Evolutionary conservation across 257 asterid genomes (phyloP).

Genomic region (Gentiana dahurica): DNA sequence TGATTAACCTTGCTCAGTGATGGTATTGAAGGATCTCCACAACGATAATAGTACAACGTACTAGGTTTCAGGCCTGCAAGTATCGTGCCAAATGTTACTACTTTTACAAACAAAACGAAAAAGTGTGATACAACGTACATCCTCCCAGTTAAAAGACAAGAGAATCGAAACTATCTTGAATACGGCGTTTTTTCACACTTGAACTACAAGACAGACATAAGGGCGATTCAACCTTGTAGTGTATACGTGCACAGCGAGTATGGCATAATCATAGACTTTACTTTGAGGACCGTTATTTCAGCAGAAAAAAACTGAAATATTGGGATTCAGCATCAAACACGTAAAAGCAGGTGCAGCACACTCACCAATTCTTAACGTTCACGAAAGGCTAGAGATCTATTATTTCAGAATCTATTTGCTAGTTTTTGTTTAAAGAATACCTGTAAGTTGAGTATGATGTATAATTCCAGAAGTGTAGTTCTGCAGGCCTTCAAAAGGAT

Average conservation of each 20-base stretch:
- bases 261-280: no score
- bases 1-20: slow-evolving; percentile 54
- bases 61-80: slow-evolving; percentile 54
- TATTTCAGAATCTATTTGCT: background rate
- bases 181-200: no score
- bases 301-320: no score
- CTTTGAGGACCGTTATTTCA: no score
- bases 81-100: no score
- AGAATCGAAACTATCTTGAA: background rate
- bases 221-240: no score
- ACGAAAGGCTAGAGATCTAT: background rate
- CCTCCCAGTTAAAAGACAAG: background rate
- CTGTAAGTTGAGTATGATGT: slow-evolving; percentile 83
- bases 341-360: background rate
- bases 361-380: background rate
- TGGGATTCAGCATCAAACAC: no score
- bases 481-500: slow-evolving; percentile 67
- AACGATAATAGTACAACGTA: slow-evolving; percentile 52
- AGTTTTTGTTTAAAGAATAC: slow-evolving; percentile 18
- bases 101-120: no score
- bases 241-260: no score
- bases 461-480: slow-evolving; percentile 93
- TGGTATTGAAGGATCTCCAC: slow-evolving; percentile 78
- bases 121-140: no score
- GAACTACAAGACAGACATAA: no score